Evolutionary conservation across 805 yeast genomes (phyloP), one percentile per base, ranked within the genome.

Genomic region (Candida insectorum): DNA sequence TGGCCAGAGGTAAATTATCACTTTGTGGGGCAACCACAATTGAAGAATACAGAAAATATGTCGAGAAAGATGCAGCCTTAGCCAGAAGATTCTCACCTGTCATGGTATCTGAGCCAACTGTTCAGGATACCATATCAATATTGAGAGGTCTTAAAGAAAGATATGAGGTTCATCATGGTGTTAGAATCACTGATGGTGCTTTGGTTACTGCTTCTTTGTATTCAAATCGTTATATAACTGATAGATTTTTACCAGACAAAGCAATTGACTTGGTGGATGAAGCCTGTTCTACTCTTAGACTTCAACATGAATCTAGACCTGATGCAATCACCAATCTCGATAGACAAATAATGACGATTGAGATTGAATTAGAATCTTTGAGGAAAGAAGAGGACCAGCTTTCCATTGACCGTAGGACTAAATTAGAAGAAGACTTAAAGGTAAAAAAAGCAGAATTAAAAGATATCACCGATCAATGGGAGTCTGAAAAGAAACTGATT

Each of bases 131-230:
- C 0, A 87, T 91, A 34, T 82, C 95, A 17, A 91, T 91, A 40
- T 66, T 93, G 39, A 77, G 98, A 52, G 98, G 98, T 4, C 71
- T 91, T 50, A 89, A 91, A 56, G 97, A 91, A 52, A 75, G 84
- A 41, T 91, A 91, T 56, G 98, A 91, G 54, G 96, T 91, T 2
- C 98, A 91, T 51, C 98, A 91, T 52, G 98, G 98, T 62, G 98
- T 91, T 6, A 76, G 96, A 43, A 86, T 91, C 39, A 75, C 91
- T 3, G 98, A 91, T 54, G 75, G 88, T 30, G 96, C 98, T 0
- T 68, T 91, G 36, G 97, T 91, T 2, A 84, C 96, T 0, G 96
- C 97, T 9, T 96, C 96, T 0, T 80, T 85, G 5, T 77, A 89
- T 52, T 79, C 94, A 30, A 85, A 87, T 52, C 73, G 98, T 43